phyloP scores from a whole-genome alignment of 495 filamentous ascomycete species.

The Tuber magnatum region DNA sequence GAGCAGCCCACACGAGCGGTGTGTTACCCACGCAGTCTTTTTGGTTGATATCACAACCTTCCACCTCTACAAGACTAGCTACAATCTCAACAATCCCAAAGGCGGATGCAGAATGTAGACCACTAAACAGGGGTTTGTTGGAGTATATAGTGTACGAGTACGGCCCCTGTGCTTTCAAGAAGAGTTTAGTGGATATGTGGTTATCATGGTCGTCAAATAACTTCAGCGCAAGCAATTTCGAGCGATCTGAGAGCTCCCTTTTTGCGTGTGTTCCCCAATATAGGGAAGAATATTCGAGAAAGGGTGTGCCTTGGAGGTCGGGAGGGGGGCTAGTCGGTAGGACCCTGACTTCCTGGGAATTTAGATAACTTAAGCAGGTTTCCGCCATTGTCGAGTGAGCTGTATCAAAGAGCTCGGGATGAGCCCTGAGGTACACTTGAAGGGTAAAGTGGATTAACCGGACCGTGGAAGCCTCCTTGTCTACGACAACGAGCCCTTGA shows the following conservation, averaged over 20 bases:
- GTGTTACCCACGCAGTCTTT: not conserved
- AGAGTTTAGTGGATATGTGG: too few species aligned
- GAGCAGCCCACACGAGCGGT: not conserved
- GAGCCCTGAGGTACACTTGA: not conserved
- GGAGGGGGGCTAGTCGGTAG: not conserved
- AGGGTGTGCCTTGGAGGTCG: not conserved
- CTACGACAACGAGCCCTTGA: not conserved
- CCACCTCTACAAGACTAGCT: not conserved
- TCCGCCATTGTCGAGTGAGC: not conserved
- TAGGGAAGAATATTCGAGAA: not conserved
- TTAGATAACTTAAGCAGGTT: too few species aligned
- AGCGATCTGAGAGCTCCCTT: not conserved
- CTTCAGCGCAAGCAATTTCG: too few species aligned
- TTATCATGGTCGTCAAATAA: too few species aligned
- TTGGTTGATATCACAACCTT: not conserved
- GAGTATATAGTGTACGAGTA: too few species aligned
- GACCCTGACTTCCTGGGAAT: not conserved
- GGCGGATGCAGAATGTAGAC: not conserved
- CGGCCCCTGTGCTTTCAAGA: not conserved
- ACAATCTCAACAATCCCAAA: not conserved
- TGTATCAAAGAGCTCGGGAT: not conserved
- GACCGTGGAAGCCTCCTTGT: not conserved
- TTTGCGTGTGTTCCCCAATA: not conserved
- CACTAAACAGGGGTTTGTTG: not conserved
- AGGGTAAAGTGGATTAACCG: not conserved